Evolutionary conservation across 129 eudicot genomes (phyloP), one percentile per base, ranked within the genome.

Genomic region (Ambrosia artemisiifolia): DNA sequence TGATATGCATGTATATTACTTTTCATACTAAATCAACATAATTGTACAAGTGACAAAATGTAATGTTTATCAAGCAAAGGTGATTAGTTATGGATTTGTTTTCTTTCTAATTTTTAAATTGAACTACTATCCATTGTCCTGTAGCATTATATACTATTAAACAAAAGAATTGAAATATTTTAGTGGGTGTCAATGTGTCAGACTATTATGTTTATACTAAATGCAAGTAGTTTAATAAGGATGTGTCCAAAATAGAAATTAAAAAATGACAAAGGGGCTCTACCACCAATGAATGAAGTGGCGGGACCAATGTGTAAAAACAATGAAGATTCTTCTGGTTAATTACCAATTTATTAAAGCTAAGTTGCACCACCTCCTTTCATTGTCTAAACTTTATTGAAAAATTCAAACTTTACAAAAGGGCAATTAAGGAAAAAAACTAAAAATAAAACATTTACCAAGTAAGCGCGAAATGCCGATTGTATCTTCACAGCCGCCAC

Each of bases 381-480:
- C 34, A 19, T 65, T 42, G 42, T 43, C 51, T 24, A 24, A 17
- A 68, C 47, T n/a, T 32, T 30, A 74, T 50, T 65, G 11, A 53
- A 51, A 64, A 65, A 6, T 40, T 64, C 34, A 17, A 65, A 55
- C 47, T 32, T 18, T 11, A 13, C 30, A 38, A 24, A 24, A 76
- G 79, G 79, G 59, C 53, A 17, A 20, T 8, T 10, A 7, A 12
- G 73, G 70, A 55, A 75, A 71, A 12, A 40, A 40, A 6, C 0
- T 4, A 32, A 12, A 72, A 60, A 7, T 9, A 46, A 11, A 4
- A 71, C 10, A 83, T 83, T 49, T 47, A 94, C 99, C 96, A 94
- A 77, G 79, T 94, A 94, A 68, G 89, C 97, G 56, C 97, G 88
- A 76, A 94, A 90, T 5, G 91, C 90, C 55, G 97, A 88, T 85